Evolutionary conservation across 805 yeast species (phyloP).

Genomic region (Metschnikowia proteae): DNA sequence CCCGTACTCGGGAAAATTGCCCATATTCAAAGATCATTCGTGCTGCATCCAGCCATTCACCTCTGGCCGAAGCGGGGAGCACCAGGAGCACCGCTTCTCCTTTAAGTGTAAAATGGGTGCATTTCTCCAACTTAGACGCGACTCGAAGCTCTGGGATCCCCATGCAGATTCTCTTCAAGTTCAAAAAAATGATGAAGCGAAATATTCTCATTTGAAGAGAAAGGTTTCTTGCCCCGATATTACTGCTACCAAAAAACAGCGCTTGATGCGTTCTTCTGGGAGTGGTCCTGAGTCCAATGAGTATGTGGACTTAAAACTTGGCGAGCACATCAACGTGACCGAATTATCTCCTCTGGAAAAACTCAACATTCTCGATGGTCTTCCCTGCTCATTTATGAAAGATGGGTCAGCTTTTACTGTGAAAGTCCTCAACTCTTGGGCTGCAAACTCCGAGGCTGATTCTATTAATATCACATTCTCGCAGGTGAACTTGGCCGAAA

Average conservation of each 20-base stretch:
- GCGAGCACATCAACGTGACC: conserved; percentile 5
- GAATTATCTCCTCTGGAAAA: conserved; percentile 5
- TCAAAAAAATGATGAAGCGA: neutral
- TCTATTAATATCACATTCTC: conserved; percentile 8
- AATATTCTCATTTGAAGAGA: neutral
- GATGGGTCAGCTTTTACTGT: conserved; percentile 10
- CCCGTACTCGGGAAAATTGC: conserved; percentile 10
- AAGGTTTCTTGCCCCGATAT: neutral
- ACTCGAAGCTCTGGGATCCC: neutral
- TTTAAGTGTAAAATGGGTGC: neutral
- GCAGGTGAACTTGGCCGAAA: conserved; percentile 7
- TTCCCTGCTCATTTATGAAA: conserved; percentile 12
- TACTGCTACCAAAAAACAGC: neutral
- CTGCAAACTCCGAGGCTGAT: neutral
- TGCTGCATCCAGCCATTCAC: neutral
- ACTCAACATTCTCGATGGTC: conserved; percentile 11
- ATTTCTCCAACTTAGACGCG: neutral
- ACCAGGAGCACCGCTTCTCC: neutral
- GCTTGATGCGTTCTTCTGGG: neutral
- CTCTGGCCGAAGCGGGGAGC: neutral
- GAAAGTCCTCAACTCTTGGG: neutral
- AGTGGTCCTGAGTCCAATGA: neutral
- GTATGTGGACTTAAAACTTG: conserved; percentile 1
- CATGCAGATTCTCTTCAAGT: neutral
- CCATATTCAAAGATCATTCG: conserved; percentile 9